Base-by-base conservation (phyloP, 306 rosid species). In the Trichosanthes truncata region DNA sequence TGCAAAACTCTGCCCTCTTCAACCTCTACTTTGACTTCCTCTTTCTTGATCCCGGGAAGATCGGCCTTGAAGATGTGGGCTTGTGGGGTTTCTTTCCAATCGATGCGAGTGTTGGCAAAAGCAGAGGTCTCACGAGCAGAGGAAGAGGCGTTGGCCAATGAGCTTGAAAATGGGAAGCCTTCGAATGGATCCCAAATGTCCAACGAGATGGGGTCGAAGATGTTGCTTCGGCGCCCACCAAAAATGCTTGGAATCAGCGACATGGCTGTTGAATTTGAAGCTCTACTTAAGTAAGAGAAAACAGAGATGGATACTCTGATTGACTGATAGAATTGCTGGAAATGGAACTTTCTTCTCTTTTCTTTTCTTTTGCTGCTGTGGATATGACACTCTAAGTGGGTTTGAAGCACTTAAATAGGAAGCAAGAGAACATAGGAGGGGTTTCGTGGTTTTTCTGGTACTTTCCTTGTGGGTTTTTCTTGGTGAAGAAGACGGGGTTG, bases 11-110 rank as follows among this genome's bases (percentile, higher is more conserved):
- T 67, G 0, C 81, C 84, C 3, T 83, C 89, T 23, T 86, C 89
- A 0, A 86, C 73, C 46, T 83, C 89, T 5, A 86, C 84, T 25
- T 83, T 81, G 62, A 85, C 81, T 3, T 82, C 83, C 13, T 82
- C 85, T 65, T 82, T 85, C 5, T 68, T 85, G 33, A 86, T 80
- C 11, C 86, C 89, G 0, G 86, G 89, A 0, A 86, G 77, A 60
- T 83, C 89, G 4, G 83, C 89, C 78, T 81, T 86, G 81, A 86
- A 80, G 18, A 86, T 10, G 43, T 86, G 89, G 0, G 84, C 86
- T 61, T 83, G 60, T 9, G 81, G 86, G 4, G 86, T 86, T 41
- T 86, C 86, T 29, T 81, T 86, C 89, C 86, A 86, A 51, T 86
- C 84, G 43, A 86, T 81, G 4, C 78, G 83, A 7, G 84, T 45